Conservation (phyloP, 2,329 filamentous ascomycete genomes). For the Fusarium protoensiforme region DNA sequence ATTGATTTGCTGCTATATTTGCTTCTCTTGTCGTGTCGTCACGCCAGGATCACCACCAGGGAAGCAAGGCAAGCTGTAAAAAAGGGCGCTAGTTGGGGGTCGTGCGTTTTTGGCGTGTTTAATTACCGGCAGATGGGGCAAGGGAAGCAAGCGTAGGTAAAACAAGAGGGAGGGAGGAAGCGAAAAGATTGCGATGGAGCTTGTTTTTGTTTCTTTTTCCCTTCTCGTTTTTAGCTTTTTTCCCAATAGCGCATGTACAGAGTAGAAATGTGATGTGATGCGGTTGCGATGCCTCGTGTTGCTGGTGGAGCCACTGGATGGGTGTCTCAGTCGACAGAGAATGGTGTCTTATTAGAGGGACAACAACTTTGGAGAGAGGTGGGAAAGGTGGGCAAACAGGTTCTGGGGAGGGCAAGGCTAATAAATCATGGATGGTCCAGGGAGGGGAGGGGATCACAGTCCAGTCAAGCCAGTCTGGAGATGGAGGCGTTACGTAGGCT, state of each 20-base stretch:
- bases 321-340: conserved; percentile 19
- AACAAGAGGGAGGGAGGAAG: background rate
- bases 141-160: background rate
- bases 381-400: background rate
- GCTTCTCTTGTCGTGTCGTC: conserved; percentile 25
- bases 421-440: background rate
- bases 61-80: conserved; percentile 9
- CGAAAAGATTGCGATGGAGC: background rate
- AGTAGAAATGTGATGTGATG: background rate
- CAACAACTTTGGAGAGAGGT: background rate
- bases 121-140: background rate
- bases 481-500: conserved; percentile 26
- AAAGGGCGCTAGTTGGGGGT: conserved; percentile 25
- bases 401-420: background rate
- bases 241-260: background rate
- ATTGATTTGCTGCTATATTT: conserved; percentile 21
- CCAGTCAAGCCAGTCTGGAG: background rate
- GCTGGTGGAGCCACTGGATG: background rate
- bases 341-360: conserved; percentile 6
- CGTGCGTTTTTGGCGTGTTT: conserved; percentile 16
- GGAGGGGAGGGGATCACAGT: background rate
- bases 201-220: background rate
- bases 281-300: background rate
- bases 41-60: conserved; percentile 30
- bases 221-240: background rate